phyloP scores from a whole-genome alignment of 2,329 filamentous ascomycete genomes.

The Dothideomycetidae sp. region DNA sequence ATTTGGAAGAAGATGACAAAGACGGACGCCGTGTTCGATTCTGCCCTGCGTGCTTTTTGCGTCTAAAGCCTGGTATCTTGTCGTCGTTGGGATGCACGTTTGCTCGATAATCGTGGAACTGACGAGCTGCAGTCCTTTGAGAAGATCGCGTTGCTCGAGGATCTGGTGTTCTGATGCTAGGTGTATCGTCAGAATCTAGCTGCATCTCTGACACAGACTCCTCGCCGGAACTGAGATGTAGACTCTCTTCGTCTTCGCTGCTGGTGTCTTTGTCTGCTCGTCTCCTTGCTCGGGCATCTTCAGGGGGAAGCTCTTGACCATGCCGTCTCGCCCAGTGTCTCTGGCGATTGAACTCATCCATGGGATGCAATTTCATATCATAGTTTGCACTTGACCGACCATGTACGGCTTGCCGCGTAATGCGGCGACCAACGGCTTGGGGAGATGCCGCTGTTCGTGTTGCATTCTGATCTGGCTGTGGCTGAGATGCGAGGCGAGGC shows the following conservation, averaged over 20 bases:
- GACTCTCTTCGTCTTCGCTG: background rate
- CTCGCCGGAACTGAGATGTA: background rate
- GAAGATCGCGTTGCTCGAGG: background rate
- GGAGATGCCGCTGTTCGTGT: too few species aligned
- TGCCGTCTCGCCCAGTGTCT: background rate
- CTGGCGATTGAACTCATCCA: background rate
- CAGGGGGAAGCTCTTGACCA: background rate
- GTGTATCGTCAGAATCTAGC: background rate
- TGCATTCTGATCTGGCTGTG: too few species aligned
- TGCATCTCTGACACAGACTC: background rate
- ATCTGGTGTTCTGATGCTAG: background rate
- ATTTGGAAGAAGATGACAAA: too few species aligned
- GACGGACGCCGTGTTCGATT: too few species aligned
- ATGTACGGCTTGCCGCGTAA: background rate
- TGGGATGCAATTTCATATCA: background rate
- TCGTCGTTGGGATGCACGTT: conserved; percentile 1
- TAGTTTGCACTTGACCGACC: background rate
- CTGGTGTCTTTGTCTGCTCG: background rate
- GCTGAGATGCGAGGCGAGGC: too few species aligned
- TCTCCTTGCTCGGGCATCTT: background rate
- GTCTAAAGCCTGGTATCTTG: background rate
- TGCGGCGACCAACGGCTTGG: too few species aligned
- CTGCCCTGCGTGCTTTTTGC: background rate
- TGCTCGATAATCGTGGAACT: conserved; percentile 1
- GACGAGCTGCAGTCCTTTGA: background rate